A percentile compares a stretch with the other conserved stretches of the same genome.
Conservation (phyloP, 2,329 filamentous ascomycete genomes). For the Fusarium decemcellulare region DNA sequence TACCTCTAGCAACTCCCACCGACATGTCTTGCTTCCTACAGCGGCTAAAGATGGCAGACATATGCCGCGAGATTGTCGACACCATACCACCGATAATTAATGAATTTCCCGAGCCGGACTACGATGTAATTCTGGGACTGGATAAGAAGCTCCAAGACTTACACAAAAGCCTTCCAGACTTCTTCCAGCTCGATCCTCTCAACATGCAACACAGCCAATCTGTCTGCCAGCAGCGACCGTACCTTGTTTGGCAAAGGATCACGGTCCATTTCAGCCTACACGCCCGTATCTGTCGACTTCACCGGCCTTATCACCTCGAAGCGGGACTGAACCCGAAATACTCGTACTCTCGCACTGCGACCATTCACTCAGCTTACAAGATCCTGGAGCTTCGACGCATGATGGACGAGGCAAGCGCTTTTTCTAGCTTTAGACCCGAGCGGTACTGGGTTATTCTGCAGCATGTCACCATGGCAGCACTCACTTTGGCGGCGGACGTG, state of each 20-base stretch:
- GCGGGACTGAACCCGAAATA: neutral
- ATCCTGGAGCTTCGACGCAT: neutral
- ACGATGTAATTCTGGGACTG: neutral
- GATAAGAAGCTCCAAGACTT: conserved; percentile 1
- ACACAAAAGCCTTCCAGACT: neutral
- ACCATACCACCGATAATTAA: conserved; percentile 3
- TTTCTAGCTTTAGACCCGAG: neutral
- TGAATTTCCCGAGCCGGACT: conserved; percentile 1
- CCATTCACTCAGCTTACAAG: neutral
- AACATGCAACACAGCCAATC: neutral
- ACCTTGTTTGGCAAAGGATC: neutral
- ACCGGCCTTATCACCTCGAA: conserved; percentile 1
- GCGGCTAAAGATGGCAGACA: neutral
- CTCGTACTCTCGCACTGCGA: neutral
- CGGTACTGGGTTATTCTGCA: neutral
- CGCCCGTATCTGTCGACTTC: conserved; percentile 1
- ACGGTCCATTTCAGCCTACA: neutral
- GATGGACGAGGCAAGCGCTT: neutral
- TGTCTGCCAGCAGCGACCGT: neutral
- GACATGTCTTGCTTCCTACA: neutral
- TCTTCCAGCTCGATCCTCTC: neutral
- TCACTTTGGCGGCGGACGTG: neutral
- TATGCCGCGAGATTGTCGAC: conserved; percentile 11
- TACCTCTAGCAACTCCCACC: neutral
- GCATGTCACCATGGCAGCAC: conserved; percentile 5